Evolutionary conservation across 345 rosid genomes (phyloP), one percentile per base, ranked within the genome.

Genomic region (Firmiana major): DNA sequence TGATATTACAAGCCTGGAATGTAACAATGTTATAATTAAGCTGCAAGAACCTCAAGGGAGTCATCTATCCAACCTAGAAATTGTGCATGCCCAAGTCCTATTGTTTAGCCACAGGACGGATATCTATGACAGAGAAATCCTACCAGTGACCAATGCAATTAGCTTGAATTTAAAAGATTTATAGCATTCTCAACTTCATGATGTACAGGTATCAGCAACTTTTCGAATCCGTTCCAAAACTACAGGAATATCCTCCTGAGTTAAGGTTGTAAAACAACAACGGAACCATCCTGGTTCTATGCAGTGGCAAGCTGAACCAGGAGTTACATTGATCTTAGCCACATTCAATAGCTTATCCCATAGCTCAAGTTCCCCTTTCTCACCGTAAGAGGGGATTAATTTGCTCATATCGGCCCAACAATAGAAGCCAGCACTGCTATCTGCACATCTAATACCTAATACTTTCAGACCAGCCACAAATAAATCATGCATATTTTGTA

Each of bases 201-300:
- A 81, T 79, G 81, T 87, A 75, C 83, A 65, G 58, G 83, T 79
- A 84, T 89, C 91, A 54, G 81, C 79, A 76, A 90, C 87, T 79
- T 75, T 86, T 24, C 65, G 78, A 54, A 92, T 92, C 80, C 97
- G 80, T 38, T 85, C 92, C 51, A 93, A 76, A 15, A 91, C 89
- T 51, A 86, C 36, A 71, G 90, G 90, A 84, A 93, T 80, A 81
- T 93, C 93, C 77, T 88, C 92, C 79, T 77, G 77, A 13, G 86
- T 80, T 78, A 93, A 82, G 63, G 90, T 78, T 2, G 98, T 83
- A 83, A 92, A 95, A 87, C 97, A 90, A 77, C 96, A 95, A 34
- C 98, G 81, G 75, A 96, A 96, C 98, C 99, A 96, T 74, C 99
- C 99, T 0, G 93, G 94, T 82, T 96, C 94, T 77, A 90, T 92